These are phyloP conservation scores for Uronychia binucleata DNA, from an alignment of 73 alveolate genomes.

Conservation along the genomic window DNA sequence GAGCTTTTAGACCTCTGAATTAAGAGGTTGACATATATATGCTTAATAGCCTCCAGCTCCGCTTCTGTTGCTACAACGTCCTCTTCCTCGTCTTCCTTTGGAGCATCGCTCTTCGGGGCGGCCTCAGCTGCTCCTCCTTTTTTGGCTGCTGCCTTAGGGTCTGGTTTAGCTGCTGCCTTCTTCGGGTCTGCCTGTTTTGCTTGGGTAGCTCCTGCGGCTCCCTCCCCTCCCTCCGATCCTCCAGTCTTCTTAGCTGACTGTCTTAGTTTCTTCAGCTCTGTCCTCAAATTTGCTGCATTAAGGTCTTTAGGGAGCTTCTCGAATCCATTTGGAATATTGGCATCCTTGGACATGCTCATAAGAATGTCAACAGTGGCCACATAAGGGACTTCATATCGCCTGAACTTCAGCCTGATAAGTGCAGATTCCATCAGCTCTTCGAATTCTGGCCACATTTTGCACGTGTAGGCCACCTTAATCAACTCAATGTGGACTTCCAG, in stretches of 20 bases:
- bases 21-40: conserved; percentile 73
- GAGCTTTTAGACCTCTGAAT: conserved; percentile 68
- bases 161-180: conserved; percentile 57
- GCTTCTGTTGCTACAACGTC: conserved; percentile 70
- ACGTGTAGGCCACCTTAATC: conserved; percentile 89
- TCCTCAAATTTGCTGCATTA: conserved; percentile 88
- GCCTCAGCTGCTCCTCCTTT: conserved; percentile 40
- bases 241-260: conserved; percentile 53
- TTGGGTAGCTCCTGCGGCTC: conserved; percentile 72
- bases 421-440: conserved; percentile 84
- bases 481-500: conserved; percentile 94
- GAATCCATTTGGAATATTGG: conserved; percentile 95
- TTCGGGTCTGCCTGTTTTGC: conserved; percentile 78
- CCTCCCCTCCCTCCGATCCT: conserved; percentile 78
- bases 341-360: conserved; percentile 88
- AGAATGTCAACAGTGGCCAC: conserved; percentile 90
- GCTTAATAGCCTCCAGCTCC: conserved; percentile 82
- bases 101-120: conserved; percentile 68
- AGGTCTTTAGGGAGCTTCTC: conserved; percentile 93
- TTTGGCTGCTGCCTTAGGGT: conserved; percentile 43
- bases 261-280: conserved; percentile 81
- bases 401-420: conserved; percentile 84
- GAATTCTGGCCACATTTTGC: conserved; percentile 85
- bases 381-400: conserved; percentile 96
- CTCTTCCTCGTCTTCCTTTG: conserved; percentile 62